Conservation (phyloP, 257 asterid species). For the Rehmannia glutinosa region DNA sequence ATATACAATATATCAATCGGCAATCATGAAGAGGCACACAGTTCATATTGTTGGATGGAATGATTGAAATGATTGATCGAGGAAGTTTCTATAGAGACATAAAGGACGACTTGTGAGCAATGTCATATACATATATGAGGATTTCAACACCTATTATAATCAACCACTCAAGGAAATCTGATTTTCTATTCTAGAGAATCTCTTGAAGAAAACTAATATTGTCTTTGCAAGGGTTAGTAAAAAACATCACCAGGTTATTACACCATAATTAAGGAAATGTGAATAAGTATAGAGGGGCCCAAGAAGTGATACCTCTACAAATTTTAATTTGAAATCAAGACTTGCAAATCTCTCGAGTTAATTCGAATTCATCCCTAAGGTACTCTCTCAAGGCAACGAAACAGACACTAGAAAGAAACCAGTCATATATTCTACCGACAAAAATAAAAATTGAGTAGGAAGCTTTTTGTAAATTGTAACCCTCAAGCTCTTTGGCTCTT, state of each 20-base stretch:
- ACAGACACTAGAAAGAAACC: too few species aligned
- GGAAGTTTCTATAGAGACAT: slow-evolving; percentile 24
- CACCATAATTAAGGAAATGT: neutral
- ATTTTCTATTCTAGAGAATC: slow-evolving; percentile 60
- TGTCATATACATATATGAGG: slow-evolving; percentile 56
- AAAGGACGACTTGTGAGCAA: slow-evolving; percentile 39
- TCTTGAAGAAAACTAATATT: slow-evolving; percentile 70
- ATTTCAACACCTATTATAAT: slow-evolving; percentile 65
- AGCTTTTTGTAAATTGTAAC: too few species aligned
- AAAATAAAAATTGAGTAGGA: too few species aligned
- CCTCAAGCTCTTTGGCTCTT: too few species aligned
- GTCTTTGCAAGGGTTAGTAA: slow-evolving; percentile 43
- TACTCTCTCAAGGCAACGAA: too few species aligned
- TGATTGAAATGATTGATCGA: too few species aligned
- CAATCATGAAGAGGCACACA: too few species aligned
- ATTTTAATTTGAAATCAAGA: slow-evolving; percentile 65
- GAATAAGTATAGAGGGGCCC: neutral
- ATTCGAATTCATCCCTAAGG: slow-evolving; percentile 69
- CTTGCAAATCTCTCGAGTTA: slow-evolving; percentile 67
- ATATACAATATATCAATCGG: too few species aligned
- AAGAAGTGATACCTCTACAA: slow-evolving; percentile 48
- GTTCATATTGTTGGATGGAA: too few species aligned
- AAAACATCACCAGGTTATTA: neutral
- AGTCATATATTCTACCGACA: too few species aligned
- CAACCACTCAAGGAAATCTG: slow-evolving; percentile 68